A percentile compares a stretch with the other conserved stretches of the same genome.
Evolutionary conservation across 129 eudicot species (phyloP).

Genomic region (Smallanthus sonchifolius): DNA sequence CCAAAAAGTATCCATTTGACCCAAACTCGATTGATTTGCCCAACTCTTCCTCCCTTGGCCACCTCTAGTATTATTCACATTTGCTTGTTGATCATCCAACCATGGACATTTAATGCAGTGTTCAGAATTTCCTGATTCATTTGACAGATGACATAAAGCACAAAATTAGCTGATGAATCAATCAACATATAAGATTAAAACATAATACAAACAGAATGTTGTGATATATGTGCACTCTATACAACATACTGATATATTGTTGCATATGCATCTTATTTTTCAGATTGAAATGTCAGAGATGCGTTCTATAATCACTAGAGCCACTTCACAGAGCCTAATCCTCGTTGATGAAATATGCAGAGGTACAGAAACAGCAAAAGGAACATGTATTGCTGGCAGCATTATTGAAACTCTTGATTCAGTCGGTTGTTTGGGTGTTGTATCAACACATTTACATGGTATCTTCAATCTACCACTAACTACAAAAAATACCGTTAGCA

Average conservation of each 20-base stretch:
- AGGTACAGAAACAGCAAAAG: constrained; percentile 97
- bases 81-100: not conserved
- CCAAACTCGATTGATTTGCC: no score
- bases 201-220: not conserved
- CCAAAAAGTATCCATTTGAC: no score
- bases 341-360: constrained; percentile 97
- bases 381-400: constrained; percentile 95
- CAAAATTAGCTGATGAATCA: not conserved
- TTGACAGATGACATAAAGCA: not conserved
- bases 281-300: constrained; percentile 99
- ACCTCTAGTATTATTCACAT: not conserved
- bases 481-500: constrained; percentile 43
- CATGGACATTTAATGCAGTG: not conserved
- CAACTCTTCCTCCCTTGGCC: not conserved
- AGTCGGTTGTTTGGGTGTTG: constrained; percentile 75
- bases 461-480: constrained; percentile 74
- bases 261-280: not conserved
- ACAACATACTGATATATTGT: not conserved
- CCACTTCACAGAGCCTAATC: constrained; percentile 84
- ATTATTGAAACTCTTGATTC: constrained; percentile 79
- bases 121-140: not conserved
- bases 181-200: not conserved
- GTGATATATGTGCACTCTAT: not conserved
- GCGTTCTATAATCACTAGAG: constrained; percentile 65
- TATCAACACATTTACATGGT: constrained; percentile 90